Evolutionary conservation across 139 green algal species (phyloP), one percentile per base, ranked within the genome.

Genomic region (Haematococcus sp.): DNA sequence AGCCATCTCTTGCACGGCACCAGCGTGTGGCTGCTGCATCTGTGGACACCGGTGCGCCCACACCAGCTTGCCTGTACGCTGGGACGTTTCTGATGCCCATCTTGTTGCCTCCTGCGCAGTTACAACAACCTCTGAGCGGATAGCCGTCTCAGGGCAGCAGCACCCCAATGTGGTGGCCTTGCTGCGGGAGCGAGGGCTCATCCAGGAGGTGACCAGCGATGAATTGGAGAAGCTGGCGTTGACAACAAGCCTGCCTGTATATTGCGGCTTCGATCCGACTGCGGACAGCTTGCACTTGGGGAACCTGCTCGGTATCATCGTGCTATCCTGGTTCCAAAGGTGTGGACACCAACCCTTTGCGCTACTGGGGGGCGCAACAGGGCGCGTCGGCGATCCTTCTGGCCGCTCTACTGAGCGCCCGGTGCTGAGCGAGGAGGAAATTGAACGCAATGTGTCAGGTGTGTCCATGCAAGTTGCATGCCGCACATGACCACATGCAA

Each of bases 231-330:
- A 79, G 19, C 68, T 80, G 13, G 84, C 85, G 13, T 65, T 63
- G 13, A 46, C 44, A 4, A 70, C 73, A 17, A 74, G 68, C 0
- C 72, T 98, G 51, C 74, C 83, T 2, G 88, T 98, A 0, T 99
- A 99, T 86, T 97, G 92, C 80, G 96, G 96, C 28, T 99, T 99
- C 74, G 96, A 99, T 81, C 96, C 96, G 25, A 99, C 95, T 17
- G 95, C 95, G 3, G 91, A 97, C 77, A 91, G 78, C 68, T 73
- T 98, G 72, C 93, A 98, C 81, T 82, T 98, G 40, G 95, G 84
- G 31, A 98, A 99, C 88, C 85, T 99, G 55, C 87, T 99, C 31
- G 94, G 95, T 61, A 97, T 99, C 82, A 87, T 99, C 25, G 95
- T 99, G 64, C 89, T 99, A 31, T 80, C 90, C 0, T 99, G 96